phyloP scores from a whole-genome alignment of 768 basidiomycete species.

The Lentinula detonsa region DNA sequence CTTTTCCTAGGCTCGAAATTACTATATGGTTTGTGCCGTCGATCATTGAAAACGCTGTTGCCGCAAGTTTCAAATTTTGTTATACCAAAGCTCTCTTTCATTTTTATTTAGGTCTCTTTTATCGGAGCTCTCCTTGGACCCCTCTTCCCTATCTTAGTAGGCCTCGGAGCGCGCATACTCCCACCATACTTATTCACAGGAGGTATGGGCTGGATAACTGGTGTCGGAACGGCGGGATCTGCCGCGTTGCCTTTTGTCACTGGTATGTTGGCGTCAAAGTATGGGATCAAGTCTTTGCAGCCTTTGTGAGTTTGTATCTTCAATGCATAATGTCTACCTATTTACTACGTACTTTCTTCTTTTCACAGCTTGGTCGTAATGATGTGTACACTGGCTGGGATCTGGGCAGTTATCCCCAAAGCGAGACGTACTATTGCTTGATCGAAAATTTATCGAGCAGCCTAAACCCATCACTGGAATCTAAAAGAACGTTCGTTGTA shows the following conservation, averaged over 20 bases:
- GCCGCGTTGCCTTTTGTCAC: conserved; percentile 39
- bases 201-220: conserved; percentile 45
- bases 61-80: conserved; percentile 17
- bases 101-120: conserved; percentile 24
- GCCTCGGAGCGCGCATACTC: conserved; percentile 27
- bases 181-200: conserved; percentile 28
- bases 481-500: no score
- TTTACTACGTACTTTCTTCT: neutral
- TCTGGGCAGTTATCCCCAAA: conserved; percentile 19
- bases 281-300: conserved; percentile 40
- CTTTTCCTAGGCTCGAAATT: conserved; percentile 31
- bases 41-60: conserved; percentile 44
- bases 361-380: conserved; percentile 15
- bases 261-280: conserved; percentile 33
- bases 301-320: conserved; percentile 32
- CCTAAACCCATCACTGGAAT: no score
- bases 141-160: conserved; percentile 42
- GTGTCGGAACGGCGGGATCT: conserved; percentile 44
- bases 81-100: no score
- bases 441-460: neutral
- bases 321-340: neutral
- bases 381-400: conserved; percentile 17
- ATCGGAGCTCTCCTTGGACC: conserved; percentile 49
- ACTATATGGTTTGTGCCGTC: conserved; percentile 49
- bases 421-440: neutral